Evolutionary conservation across 495 filamentous ascomycete genomes (phyloP), one percentile per base, ranked within the genome.

Genomic region (Hyphodiscus hymeniophilus): DNA sequence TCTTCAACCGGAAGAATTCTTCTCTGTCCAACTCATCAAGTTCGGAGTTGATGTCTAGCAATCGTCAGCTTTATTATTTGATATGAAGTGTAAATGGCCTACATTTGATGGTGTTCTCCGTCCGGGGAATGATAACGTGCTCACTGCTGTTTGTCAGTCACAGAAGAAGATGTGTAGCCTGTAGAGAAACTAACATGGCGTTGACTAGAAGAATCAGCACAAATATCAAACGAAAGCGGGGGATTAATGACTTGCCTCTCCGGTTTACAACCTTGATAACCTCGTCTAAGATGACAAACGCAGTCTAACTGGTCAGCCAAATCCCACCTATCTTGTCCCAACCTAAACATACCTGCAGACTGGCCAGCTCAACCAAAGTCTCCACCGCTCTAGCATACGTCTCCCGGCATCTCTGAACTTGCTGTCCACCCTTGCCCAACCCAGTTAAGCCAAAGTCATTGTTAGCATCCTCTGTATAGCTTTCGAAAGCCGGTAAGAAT

Each of bases 261-360:
- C 92, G 81, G 65, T 97, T 99, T 26, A 99, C 92, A 21, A 96
- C 87, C 73, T 99, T 99, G 67, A 99, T 99, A 45, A 99, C 94
- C 61, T 97, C 94, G 62, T 99, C 92, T 51, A 99, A 64, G 52
- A 95, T 96, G 32, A 99, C 86, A 60, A 99, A 99, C 5, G 92
- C 94, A 56, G 92, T 99, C 81, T 89, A 58, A 4, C 36, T 28
- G 49, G 41, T 42, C 8, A 47, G 21, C 11, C 35, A 34, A 34
- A 33, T 8, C 26, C 11, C 20, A 31, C 28, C 16, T 43, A 13
- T 22, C 31, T n/a, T 31, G 26, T 3, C 49, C 31, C 15, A 30
- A 12, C 33, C 20, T 1, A 20, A 31, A 20, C 40, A 40, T 68
- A 82, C 80, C 71, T 94, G 89, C 51, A 98, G 70, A 69, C 91